Percentiles rank a stretch among this genome's conserved stretches.
phyloP scores from a whole-genome alignment of 495 filamentous ascomycete genomes.

The Evernia prunastri region DNA sequence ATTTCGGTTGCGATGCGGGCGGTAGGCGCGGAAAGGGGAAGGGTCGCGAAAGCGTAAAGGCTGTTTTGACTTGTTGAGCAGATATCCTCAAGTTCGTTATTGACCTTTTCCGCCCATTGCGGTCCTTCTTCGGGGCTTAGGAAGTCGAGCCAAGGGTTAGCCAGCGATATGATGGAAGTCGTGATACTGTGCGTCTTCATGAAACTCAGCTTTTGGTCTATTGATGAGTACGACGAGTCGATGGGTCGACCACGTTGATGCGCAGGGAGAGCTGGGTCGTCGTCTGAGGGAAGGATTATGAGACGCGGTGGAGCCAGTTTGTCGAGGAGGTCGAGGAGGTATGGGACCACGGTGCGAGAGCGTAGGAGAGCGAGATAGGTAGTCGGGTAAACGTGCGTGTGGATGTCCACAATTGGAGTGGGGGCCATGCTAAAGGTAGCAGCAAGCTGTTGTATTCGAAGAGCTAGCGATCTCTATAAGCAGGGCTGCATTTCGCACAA shows the following conservation, averaged over 20 bases:
- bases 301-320: slow-evolving; percentile 51
- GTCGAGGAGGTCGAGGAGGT: slow-evolving; percentile 61
- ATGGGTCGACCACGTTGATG: slow-evolving; percentile 60
- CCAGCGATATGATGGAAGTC: slow-evolving; percentile 79
- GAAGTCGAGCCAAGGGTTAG: slow-evolving; percentile 96
- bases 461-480: not conserved
- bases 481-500: not conserved
- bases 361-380: slow-evolving; percentile 76
- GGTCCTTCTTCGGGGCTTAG: slow-evolving; percentile 55
- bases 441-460: not conserved
- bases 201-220: slow-evolving; percentile 69
- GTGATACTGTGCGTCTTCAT: slow-evolving; percentile 81
- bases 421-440: slow-evolving; percentile 15
- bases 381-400: slow-evolving; percentile 91
- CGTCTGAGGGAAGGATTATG: slow-evolving; percentile 69
- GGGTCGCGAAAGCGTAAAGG: slow-evolving; percentile 73
- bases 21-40: slow-evolving; percentile 66
- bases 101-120: slow-evolving; percentile 57
- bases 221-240: slow-evolving; percentile 66
- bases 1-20: slow-evolving; percentile 60
- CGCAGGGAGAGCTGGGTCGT: slow-evolving; percentile 47
- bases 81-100: slow-evolving; percentile 65
- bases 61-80: slow-evolving; percentile 53
- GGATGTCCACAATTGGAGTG: slow-evolving; percentile 64
- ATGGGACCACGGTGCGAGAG: slow-evolving; percentile 67